Base-by-base conservation (phyloP, 306 rosid species). In the Rosa lucieae region DNA sequence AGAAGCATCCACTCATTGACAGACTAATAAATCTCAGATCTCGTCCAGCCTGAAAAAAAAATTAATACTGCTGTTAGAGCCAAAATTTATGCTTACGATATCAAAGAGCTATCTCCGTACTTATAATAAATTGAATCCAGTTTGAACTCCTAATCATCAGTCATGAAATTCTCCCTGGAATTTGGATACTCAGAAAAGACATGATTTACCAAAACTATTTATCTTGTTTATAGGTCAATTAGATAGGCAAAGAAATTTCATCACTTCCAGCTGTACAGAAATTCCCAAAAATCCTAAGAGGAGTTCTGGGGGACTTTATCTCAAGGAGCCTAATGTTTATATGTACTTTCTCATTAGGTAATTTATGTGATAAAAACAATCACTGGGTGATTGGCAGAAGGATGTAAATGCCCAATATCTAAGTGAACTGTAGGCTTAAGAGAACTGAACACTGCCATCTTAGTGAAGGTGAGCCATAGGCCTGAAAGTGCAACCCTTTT, bases 1-100 rank as follows among this genome's bases (percentile, higher is more conserved):
- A 86, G 79, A 92, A 87, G 88, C 97, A 91, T 80, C 90, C 97
- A 55, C 77, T 83, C 97, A 88, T 94, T 72, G 97, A 89, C 71
- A 92, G 72, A 83, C 99, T 91, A 46, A 92, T 75, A 78, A 72
- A 91, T 79, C 84, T 87, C 55, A 92, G 93, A 81, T 94, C 99
- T 67, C 99, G 89, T 72, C 97, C 97, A 75, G 99, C 99, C 99
- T 91, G 92, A 67, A 69, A 73, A 23, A 23, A 77, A 80, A 15
- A 73, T 32, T 52, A 62, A 82, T 68, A 6, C 7, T 37, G 26
- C 23, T 47, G 46, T 39, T 59, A 3, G 13, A 71, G 74, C 35
- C 37, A 66, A 69, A 61, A 17, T 35, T 75, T 8, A 59, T 47
- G 49, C 56, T 37, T 26, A 49, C 6, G 13, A 42, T 13, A 26